Conservation (phyloP, 306 rosid genomes). For the Cucurbita ficifolia region DNA sequence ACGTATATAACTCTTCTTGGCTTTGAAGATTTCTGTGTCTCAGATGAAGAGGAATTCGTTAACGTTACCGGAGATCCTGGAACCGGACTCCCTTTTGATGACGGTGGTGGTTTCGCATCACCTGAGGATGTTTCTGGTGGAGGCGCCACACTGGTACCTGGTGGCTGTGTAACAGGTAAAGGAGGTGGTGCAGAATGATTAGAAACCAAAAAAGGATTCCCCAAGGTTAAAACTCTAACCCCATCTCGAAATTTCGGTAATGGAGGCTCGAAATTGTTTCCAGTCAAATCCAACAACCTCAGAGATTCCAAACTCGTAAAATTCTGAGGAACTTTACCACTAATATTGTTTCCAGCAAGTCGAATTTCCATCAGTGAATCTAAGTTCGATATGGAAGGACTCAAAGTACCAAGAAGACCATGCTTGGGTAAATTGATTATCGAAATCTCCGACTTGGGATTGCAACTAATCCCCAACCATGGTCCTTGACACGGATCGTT, state of each 20-base stretch:
- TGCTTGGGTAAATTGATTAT: constrained; percentile 50
- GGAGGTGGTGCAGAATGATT: constrained; percentile 21
- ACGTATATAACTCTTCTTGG: neutral
- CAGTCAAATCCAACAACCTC: constrained; percentile 49
- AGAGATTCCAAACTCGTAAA: constrained; percentile 32
- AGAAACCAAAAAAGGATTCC: constrained; percentile 37
- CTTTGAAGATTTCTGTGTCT: neutral
- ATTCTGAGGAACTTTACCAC: constrained; percentile 38
- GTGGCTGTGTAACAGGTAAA: constrained; percentile 13
- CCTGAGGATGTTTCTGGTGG: constrained; percentile 4
- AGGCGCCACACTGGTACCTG: constrained; percentile 16
- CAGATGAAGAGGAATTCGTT: neutral
- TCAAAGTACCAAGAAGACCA: constrained; percentile 45
- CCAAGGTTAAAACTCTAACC: constrained; percentile 27
- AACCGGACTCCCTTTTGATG: neutral
- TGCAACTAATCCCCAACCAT: constrained; percentile 71
- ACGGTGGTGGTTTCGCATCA: constrained; percentile 7
- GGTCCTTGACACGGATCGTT: constrained; percentile 53
- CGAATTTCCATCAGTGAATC: constrained; percentile 44
- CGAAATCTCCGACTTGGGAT: constrained; percentile 30
- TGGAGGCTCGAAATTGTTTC: constrained; percentile 52
- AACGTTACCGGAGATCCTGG: neutral
- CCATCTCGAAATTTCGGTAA: constrained; percentile 34
- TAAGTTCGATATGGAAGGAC: constrained; percentile 57
- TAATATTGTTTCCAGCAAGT: constrained; percentile 37